Conservation (phyloP, 352 stramenopile genomes). For the Globisporangium heterothallicum region DNA sequence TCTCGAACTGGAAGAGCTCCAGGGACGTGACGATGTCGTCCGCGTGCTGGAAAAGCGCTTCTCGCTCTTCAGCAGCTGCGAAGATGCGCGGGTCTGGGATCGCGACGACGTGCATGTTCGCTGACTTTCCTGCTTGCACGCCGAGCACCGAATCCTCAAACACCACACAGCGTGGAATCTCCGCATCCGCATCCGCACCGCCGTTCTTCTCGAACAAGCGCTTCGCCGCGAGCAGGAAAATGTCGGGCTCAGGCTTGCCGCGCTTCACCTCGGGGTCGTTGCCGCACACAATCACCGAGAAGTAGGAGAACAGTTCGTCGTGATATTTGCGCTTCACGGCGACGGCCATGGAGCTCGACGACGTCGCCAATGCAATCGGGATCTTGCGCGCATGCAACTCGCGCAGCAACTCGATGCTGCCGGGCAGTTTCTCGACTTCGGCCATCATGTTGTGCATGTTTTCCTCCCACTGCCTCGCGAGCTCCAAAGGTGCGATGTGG, state of each 20-base stretch:
- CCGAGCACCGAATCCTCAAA: conserved; percentile 77
- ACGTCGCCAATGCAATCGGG: conserved; percentile 67
- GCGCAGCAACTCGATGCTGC: conserved; percentile 40
- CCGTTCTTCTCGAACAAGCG: conserved; percentile 40
- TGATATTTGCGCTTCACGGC: conserved; percentile 60
- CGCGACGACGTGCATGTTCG: conserved; percentile 65
- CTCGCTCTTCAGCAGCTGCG: conserved; percentile 32
- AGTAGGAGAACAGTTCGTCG: conserved; percentile 69
- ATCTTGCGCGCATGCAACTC: conserved; percentile 43
- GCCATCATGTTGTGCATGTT: conserved; percentile 55
- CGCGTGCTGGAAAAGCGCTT: conserved; percentile 44
- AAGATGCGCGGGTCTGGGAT: conserved; percentile 71
- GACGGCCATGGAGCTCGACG: conserved; percentile 59
- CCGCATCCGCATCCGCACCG: not conserved
- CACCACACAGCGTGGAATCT: conserved; percentile 47
- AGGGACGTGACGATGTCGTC: conserved; percentile 63
- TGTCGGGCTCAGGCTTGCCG: conserved; percentile 76
- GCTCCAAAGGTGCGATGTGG: conserved; percentile 39
- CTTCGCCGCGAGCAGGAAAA: conserved; percentile 64
- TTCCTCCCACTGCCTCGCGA: conserved; percentile 60
- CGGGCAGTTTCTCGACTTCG: conserved; percentile 46
- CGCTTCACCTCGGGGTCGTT: conserved; percentile 59
- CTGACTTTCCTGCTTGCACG: conserved; percentile 52
- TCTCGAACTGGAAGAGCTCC: conserved; percentile 46
- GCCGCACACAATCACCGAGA: conserved; percentile 69